phyloP scores from a whole-genome alignment of 768 basidiomycete genomes.

The Collybiopsis confluens region DNA sequence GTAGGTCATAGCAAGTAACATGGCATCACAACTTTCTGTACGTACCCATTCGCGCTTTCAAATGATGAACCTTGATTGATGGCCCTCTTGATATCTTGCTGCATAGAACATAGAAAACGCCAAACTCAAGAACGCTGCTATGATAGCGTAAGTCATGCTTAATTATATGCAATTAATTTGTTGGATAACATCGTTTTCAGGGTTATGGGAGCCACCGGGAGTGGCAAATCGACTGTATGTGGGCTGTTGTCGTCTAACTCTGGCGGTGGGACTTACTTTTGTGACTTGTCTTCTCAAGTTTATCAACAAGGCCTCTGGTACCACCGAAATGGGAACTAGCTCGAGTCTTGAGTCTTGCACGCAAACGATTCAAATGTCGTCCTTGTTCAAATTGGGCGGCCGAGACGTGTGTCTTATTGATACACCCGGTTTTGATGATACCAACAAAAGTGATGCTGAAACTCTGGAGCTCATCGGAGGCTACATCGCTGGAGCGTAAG shows the following conservation, averaged over 20 bases:
- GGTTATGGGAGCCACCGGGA: slow-evolving; percentile 14
- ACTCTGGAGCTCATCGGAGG: slow-evolving; percentile 29
- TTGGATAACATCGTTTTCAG: not conserved
- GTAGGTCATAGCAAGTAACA: too few species aligned
- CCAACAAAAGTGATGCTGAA: slow-evolving; percentile 26
- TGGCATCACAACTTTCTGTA: too few species aligned
- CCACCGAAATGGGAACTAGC: slow-evolving; percentile 27
- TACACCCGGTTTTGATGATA: slow-evolving; percentile 43
- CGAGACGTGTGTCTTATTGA: slow-evolving; percentile 31
- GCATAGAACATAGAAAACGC: too few species aligned
- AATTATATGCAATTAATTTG: too few species aligned
- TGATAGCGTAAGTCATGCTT: too few species aligned
- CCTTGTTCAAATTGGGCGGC: slow-evolving; percentile 26
- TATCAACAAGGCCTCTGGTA: slow-evolving; percentile 34
- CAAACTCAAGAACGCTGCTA: too few species aligned
- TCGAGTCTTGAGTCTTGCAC: slow-evolving; percentile 36
- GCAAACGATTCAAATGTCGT: slow-evolving; percentile 22
- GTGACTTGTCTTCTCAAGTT: slow-evolving; percentile 23
- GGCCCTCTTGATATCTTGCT: too few species aligned
- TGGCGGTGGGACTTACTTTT: not conserved
- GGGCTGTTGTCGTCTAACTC: not conserved
- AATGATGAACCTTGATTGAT: too few species aligned
- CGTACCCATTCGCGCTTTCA: too few species aligned
- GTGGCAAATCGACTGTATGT: slow-evolving; percentile 15
- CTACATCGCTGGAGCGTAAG: slow-evolving; percentile 16